Evolutionary conservation across 441 rosid species (phyloP), one percentile per base, ranked within the genome.

Genomic region (Gossypium davidsonii): DNA sequence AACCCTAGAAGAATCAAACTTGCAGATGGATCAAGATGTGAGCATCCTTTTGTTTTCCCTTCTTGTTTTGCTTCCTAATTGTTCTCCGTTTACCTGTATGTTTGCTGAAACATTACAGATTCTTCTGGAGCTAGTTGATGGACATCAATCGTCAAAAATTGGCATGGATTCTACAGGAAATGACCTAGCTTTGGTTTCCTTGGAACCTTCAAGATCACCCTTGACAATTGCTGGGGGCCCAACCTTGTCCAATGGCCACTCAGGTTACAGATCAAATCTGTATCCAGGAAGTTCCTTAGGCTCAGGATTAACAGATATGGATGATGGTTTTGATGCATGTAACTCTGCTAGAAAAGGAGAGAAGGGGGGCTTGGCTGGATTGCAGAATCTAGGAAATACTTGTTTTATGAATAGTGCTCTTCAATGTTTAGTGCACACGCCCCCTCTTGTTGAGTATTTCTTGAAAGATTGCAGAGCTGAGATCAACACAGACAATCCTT

Each of bases 1-100:
- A 74, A 85, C 81, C 39, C 74, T 94, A 78, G 96, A 91, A 76
- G 91, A 85, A 61, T 79, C 85, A 7, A 57, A 75, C 73, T 85
- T 94, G 84, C 95, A 86, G 78, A 83, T 84, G 88, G 91, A 91
- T 86, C 96, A 90, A 80, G 81, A 90, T 83, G 98, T 90, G 76
- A 78, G 90, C 72, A 65, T 51, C 63, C 34, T 62, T 72, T 46
- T 62, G 7, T n/a, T 52, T 52, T 6, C 21, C 31, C 4, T 34
- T 53, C 21, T 5, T 67, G 14, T 44, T 69, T 14, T 0, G 3
- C 20, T 44, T 64, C 55, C 37, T 67, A 2, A 25, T 56, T 25
- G 62, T 71, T 17, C 23, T 78, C 59, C 20, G 55, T 75, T 65
- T 23, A 64, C 26, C 51, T 34, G 1, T 44, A 52, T 55, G 44